Evolutionary conservation across 148 eudicot genomes (phyloP).

Genomic region (Rhododendron ferrugineum): DNA sequence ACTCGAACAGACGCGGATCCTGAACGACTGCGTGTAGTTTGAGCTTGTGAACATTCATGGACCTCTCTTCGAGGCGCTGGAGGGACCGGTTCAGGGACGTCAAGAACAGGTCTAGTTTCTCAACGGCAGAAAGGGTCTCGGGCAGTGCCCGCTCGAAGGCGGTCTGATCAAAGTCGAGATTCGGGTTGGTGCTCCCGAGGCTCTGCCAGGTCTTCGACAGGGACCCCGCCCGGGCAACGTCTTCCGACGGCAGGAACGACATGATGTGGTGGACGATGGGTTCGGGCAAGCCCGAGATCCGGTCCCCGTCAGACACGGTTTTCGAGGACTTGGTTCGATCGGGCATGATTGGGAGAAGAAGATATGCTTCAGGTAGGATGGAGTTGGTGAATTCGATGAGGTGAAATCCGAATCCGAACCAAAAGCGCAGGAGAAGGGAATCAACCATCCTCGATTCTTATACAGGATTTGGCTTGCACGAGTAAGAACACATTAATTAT

Average conservation of each 20-base stretch:
- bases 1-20: not conserved
- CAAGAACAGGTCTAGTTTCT: not conserved
- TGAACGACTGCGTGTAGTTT: not conserved
- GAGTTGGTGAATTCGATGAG: not conserved
- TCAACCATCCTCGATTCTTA: not conserved
- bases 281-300: not conserved
- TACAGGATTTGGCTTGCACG: not conserved
- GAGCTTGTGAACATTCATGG: not conserved
- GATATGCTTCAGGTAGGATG: not conserved
- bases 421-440: not conserved
- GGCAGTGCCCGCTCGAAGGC: not conserved
- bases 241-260: not conserved
- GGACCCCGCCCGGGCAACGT: not conserved
- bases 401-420: not conserved
- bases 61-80: not conserved
- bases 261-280: not conserved
- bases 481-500: not conserved
- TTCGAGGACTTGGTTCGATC: not conserved
- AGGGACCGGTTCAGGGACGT: not conserved
- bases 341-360: not conserved
- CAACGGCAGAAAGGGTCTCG: not conserved
- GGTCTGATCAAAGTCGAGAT: not conserved
- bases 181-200: not conserved
- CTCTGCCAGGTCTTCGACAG: not conserved
- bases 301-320: not conserved